phyloP scores from a whole-genome alignment of 2,329 filamentous ascomycete genomes.

The Orbilia brochopaga region DNA sequence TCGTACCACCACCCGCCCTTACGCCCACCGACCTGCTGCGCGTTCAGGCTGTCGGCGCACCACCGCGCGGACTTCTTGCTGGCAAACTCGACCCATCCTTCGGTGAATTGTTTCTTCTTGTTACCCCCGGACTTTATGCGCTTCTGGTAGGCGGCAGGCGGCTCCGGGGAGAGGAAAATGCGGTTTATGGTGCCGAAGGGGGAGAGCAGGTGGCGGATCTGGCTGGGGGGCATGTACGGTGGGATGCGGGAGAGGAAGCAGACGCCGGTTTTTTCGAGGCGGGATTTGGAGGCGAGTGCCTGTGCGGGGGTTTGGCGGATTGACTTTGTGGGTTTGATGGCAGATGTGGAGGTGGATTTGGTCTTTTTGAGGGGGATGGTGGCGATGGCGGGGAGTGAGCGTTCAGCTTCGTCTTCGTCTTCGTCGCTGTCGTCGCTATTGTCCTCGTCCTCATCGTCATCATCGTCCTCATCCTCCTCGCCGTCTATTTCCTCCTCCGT shows the following conservation, averaged over 20 bases:
- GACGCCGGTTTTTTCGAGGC: slow-evolving; percentile 76
- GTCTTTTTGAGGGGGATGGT: slow-evolving; percentile 55
- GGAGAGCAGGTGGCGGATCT: slow-evolving; percentile 75
- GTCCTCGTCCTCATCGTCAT: slow-evolving; percentile 56
- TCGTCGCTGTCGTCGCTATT: slow-evolving; percentile 53
- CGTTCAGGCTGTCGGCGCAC: slow-evolving; percentile 77
- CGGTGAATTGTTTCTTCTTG: slow-evolving; percentile 79
- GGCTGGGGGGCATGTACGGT: slow-evolving; percentile 84
- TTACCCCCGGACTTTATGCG: slow-evolving; percentile 77
- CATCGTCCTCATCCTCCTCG: slow-evolving; percentile 43
- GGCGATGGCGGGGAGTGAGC: slow-evolving; percentile 49
- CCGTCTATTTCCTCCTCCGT: slow-evolving; percentile 1
- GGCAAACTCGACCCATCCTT: slow-evolving; percentile 85
- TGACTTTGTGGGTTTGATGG: slow-evolving; percentile 58
- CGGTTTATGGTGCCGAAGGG: slow-evolving; percentile 78
- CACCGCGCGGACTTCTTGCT: slow-evolving; percentile 77
- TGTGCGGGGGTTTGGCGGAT: slow-evolving; percentile 70
- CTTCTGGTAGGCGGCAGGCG: slow-evolving; percentile 69
- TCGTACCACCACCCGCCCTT: slow-evolving; percentile 84
- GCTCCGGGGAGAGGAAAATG: slow-evolving; percentile 79
- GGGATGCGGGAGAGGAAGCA: slow-evolving; percentile 83
- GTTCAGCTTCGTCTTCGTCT: slow-evolving; percentile 53
- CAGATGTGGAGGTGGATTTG: slow-evolving; percentile 54
- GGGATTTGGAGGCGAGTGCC: slow-evolving; percentile 68
- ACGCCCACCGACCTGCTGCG: slow-evolving; percentile 71